These are phyloP conservation scores for Eragrostis curvula DNA, from an alignment of 176 grass and related monocot genomes.

Conservation along the genomic window DNA sequence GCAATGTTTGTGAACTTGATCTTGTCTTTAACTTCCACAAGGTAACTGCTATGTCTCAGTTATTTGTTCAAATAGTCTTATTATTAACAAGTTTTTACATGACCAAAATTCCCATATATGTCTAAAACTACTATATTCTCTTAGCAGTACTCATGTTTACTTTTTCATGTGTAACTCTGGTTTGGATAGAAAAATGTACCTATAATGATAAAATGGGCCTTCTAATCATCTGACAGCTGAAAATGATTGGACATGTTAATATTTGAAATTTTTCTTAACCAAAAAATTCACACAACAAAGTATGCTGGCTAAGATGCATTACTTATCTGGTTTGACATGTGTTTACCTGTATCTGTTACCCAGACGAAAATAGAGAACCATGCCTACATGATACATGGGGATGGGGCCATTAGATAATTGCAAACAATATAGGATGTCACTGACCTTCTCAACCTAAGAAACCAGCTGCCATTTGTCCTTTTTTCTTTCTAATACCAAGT, in stretches of 20 bases:
- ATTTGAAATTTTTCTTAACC: background rate
- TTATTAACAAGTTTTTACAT: background rate
- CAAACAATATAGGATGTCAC: background rate
- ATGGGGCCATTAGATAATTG: background rate
- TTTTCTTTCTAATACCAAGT: background rate
- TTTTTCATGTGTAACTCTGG: background rate
- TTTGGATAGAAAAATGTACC: background rate
- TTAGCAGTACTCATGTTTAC: background rate
- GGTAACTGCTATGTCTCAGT: slow-evolving; percentile 43
- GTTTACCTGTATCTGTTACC: background rate
- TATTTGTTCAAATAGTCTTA: too few species aligned
- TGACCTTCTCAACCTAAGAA: background rate
- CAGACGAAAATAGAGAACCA: background rate
- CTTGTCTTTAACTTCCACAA: slow-evolving; percentile 99
- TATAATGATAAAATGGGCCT: background rate
- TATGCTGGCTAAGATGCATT: background rate
- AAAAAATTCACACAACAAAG: background rate
- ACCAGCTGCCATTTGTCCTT: background rate
- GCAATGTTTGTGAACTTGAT: slow-evolving; percentile 98
- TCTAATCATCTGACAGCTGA: background rate
- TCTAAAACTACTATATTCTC: background rate
- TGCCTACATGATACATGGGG: background rate
- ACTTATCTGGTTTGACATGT: background rate
- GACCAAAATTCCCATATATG: background rate
- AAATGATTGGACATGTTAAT: background rate